Percentiles rank a stretch among this genome's conserved stretches.
Conservation (phyloP, 352 stramenopile species). For the Pythium biforme region DNA sequence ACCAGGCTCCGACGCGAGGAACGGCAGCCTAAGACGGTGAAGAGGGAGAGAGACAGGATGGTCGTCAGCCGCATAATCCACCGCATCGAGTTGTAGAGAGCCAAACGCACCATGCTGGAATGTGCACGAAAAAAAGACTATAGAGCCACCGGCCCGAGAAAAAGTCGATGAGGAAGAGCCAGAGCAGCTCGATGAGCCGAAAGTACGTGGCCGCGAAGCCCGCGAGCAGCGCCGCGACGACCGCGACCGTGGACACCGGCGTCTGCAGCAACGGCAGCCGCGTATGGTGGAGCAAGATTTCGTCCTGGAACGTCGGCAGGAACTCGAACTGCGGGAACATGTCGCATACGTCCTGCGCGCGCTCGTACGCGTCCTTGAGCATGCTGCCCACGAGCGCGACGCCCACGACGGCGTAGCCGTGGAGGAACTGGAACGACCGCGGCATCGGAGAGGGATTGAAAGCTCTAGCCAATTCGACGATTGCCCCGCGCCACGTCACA, state of each 20-base stretch:
- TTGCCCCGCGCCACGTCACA: neutral
- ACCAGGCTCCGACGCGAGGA: conserved; percentile 46
- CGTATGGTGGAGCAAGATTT: conserved; percentile 59
- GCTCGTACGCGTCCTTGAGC: conserved; percentile 45
- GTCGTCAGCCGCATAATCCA: neutral
- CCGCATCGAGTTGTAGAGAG: neutral
- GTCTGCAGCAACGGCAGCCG: conserved; percentile 40
- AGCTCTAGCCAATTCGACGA: neutral
- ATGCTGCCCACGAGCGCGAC: conserved; percentile 44
- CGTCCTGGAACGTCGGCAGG: conserved; percentile 50
- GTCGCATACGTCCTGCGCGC: conserved; percentile 43
- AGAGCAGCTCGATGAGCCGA: conserved; percentile 42
- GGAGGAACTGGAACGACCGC: conserved; percentile 34
- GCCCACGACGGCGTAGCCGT: conserved; percentile 43
- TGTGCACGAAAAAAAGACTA: conserved; percentile 44
- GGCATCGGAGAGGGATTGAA: neutral
- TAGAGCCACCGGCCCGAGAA: conserved; percentile 58
- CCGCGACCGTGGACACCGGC: conserved; percentile 43
- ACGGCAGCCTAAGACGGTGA: conserved; percentile 40
- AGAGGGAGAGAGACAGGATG: neutral
- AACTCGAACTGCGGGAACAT: conserved; percentile 71
- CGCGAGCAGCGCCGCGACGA: conserved; percentile 35
- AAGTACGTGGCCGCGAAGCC: conserved; percentile 35
- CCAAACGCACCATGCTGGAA: conserved; percentile 52
- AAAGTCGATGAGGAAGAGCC: conserved; percentile 46